These are phyloP conservation scores for Penicillium rolfsii DNA, from an alignment of 2,329 filamentous ascomycete genomes.

Conservation along the genomic window DNA sequence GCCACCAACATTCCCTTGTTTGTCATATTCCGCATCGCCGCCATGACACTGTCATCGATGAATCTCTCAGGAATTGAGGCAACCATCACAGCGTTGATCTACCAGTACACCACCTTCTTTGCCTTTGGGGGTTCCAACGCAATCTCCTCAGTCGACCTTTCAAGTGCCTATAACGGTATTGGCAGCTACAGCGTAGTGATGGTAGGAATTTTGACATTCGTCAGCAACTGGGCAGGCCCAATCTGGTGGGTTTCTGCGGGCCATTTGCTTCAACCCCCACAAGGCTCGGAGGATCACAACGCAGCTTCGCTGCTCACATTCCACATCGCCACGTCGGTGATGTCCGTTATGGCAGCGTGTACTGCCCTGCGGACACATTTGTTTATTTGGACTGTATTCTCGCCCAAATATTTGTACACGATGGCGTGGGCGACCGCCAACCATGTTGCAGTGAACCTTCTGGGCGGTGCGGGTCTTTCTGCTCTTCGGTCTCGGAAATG, in stretches of 20 bases:
- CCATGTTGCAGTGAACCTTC: constrained; percentile 74
- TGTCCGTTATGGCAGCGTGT: constrained; percentile 86
- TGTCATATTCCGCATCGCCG: constrained; percentile 69
- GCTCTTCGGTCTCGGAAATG: constrained; percentile 15
- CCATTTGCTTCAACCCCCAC: constrained; percentile 32
- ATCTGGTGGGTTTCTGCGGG: constrained; percentile 81
- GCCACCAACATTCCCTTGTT: constrained; percentile 84
- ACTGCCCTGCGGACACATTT: constrained; percentile 81
- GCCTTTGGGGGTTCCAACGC: constrained; percentile 89
- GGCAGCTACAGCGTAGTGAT: constrained; percentile 75
- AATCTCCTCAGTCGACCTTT: constrained; percentile 93
- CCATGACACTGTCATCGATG: constrained; percentile 55
- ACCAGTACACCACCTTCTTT: constrained; percentile 86
- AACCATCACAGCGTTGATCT: constrained; percentile 71
- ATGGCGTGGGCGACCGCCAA: constrained; percentile 85
- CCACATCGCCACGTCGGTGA: constrained; percentile 67
- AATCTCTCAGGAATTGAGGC: constrained; percentile 57
- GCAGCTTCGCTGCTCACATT: constrained; percentile 68
- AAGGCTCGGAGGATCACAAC: constrained; percentile 33
- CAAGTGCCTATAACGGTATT: constrained; percentile 92
- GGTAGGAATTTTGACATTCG: constrained; percentile 81
- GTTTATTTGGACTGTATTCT: constrained; percentile 99
- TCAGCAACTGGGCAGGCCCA: constrained; percentile 88
- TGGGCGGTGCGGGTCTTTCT: constrained; percentile 50
- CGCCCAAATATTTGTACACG: constrained; percentile 91